phyloP scores from a whole-genome alignment of 2,329 filamentous ascomycete genomes.

The Claviceps paspali region DNA sequence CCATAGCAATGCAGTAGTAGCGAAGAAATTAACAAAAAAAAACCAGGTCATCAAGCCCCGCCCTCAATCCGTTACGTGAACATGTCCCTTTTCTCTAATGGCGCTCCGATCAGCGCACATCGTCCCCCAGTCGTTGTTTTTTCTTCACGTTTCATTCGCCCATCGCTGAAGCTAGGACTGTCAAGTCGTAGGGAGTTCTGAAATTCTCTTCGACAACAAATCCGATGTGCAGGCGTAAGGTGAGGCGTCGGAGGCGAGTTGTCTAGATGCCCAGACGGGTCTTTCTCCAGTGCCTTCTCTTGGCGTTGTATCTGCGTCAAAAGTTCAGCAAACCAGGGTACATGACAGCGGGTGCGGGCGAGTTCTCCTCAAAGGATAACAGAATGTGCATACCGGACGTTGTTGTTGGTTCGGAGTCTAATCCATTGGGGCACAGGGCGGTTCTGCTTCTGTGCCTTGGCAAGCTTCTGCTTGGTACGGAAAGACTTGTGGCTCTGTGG shows the following conservation, averaged over 20 bases:
- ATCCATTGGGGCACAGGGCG: constrained; percentile 99
- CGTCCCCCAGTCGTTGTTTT: background rate
- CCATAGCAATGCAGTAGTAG: constrained; percentile 30
- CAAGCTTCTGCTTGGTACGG: constrained; percentile 99
- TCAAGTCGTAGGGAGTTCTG: constrained; percentile 1
- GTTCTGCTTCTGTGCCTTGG: constrained; percentile 99
- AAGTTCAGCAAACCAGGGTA: too few species aligned
- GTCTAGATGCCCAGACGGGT: constrained; percentile 95
- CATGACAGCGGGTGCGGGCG: too few species aligned
- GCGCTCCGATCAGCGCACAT: constrained; percentile 11
- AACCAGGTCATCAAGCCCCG: constrained; percentile 16
- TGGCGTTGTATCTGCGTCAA: constrained; percentile 84
- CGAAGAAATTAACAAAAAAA: constrained; percentile 23
- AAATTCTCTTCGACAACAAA: constrained; percentile 3
- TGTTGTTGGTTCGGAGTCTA: constrained; percentile 94
- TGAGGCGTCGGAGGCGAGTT: constrained; percentile 23
- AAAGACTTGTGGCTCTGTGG: constrained; percentile 99
- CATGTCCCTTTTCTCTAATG: background rate
- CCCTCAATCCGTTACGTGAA: constrained; percentile 13
- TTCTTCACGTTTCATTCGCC: constrained; percentile 8
- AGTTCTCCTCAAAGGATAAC: background rate
- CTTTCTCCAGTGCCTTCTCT: constrained; percentile 99
- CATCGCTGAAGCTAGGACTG: constrained; percentile 16
- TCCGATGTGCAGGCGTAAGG: background rate
- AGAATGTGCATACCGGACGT: constrained; percentile 73